A percentile compares a stretch with the other conserved stretches of the same genome.
Evolutionary conservation across 495 filamentous ascomycete species (phyloP).

Genomic region (Echria macrotheca): DNA sequence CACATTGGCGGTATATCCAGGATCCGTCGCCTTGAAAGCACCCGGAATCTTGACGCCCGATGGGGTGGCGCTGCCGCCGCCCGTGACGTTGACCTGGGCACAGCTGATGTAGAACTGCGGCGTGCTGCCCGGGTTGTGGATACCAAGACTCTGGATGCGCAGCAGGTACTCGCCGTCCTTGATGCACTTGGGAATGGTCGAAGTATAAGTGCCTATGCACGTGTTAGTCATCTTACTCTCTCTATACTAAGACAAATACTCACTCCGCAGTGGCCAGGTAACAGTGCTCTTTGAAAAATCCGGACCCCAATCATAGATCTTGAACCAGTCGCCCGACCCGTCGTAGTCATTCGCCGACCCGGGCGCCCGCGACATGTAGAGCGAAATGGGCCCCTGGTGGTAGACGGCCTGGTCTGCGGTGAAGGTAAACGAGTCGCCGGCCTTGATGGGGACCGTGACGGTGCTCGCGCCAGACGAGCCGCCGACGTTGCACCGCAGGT

Average conservation of each 20-base stretch:
- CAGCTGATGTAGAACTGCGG: constrained; percentile 54
- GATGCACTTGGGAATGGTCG: constrained; percentile 50
- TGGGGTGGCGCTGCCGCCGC: constrained; percentile 44
- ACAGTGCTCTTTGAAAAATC: constrained; percentile 28
- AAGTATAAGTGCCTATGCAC: constrained; percentile 38
- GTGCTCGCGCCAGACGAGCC: constrained; percentile 42
- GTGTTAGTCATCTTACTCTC: neutral
- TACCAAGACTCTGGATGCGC: constrained; percentile 55
- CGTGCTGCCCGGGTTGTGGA: constrained; percentile 51
- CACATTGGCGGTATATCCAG: constrained; percentile 47
- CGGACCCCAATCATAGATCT: constrained; percentile 46
- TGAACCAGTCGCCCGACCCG: constrained; percentile 51
- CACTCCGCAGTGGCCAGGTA: constrained; percentile 40
- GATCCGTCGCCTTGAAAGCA: constrained; percentile 49
- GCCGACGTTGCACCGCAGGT: constrained; percentile 56
- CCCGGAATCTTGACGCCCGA: constrained; percentile 48
- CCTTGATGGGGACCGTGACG: constrained; percentile 40
- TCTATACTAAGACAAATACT: neutral
- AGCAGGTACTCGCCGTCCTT: constrained; percentile 57
- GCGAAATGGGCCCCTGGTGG: constrained; percentile 53
- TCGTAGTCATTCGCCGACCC: constrained; percentile 38
- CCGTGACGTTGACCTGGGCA: constrained; percentile 53
- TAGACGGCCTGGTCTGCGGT: constrained; percentile 49
- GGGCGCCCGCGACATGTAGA: constrained; percentile 51
- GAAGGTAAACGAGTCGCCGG: constrained; percentile 49